phyloP scores from a whole-genome alignment of 2,329 filamentous ascomycete genomes.

The Clonostachys rhizophaga region DNA sequence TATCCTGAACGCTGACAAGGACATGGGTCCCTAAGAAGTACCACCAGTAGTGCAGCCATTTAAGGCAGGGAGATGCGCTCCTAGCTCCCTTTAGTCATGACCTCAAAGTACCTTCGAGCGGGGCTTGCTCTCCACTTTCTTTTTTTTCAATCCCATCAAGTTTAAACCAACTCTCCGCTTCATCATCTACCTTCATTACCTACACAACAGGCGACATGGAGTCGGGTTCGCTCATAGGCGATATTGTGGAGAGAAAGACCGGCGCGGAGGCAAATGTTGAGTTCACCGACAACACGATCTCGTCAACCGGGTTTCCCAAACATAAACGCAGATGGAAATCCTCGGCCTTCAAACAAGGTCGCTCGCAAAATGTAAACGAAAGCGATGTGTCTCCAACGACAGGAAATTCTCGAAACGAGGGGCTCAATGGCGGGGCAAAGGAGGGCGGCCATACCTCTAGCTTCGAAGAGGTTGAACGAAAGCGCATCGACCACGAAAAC shows the following conservation, averaged over 20 bases:
- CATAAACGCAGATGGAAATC: slow-evolving; percentile 71
- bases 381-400: not conserved
- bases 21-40: no score
- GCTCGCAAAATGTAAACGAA: slow-evolving; percentile 6
- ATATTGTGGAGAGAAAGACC: slow-evolving; percentile 73
- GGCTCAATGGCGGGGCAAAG: not conserved
- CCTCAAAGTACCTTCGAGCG: not conserved
- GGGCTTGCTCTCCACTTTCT: not conserved
- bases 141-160: not conserved
- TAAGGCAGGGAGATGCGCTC: not conserved
- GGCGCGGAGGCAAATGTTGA: slow-evolving; percentile 38
- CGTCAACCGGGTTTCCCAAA: slow-evolving; percentile 74
- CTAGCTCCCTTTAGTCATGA: not conserved
- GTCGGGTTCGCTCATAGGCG: slow-evolving; percentile 58
- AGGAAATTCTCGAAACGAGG: not conserved
- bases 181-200: slow-evolving; percentile 1
- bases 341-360: slow-evolving; percentile 73
- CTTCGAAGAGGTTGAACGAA: slow-evolving; percentile 54
- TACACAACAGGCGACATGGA: slow-evolving; percentile 18
- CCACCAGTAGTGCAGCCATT: no score
- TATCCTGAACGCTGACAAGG: no score
- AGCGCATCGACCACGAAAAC: slow-evolving; percentile 80
- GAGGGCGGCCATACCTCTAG: slow-evolving; percentile 7
- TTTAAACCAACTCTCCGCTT: not conserved
- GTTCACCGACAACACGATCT: slow-evolving; percentile 37